Conservation (phyloP, 495 filamentous ascomycete species). For the Hypoxylon cercidicola region DNA sequence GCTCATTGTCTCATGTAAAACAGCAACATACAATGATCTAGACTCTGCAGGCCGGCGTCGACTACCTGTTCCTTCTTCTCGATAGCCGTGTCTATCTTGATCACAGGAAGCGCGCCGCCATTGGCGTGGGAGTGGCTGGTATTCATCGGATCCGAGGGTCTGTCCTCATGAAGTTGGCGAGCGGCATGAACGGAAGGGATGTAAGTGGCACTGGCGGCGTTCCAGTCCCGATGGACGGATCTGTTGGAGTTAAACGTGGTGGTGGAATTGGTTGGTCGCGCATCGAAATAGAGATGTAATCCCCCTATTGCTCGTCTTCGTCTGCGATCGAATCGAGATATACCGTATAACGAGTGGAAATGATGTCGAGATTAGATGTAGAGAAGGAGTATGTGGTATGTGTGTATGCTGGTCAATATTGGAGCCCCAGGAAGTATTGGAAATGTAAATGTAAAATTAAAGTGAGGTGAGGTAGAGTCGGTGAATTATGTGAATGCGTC, state of each 20-base stretch:
- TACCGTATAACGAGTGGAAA: no score
- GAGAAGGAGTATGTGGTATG: no score
- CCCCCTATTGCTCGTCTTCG: neutral
- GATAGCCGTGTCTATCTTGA: conserved; percentile 21
- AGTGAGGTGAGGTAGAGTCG: no score
- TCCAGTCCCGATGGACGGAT: conserved; percentile 19
- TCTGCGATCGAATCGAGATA: neutral
- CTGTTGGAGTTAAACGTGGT: conserved; percentile 27
- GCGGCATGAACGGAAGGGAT: conserved; percentile 31
- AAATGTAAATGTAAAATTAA: no score
- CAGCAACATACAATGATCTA: conserved; percentile 76
- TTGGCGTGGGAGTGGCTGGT: conserved; percentile 35
- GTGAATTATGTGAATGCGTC: no score
- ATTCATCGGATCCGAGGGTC: conserved; percentile 39
- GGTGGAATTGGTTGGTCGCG: conserved; percentile 14
- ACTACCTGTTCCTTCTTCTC: conserved; percentile 57
- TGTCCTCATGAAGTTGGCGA: conserved; percentile 21
- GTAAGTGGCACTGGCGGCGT: conserved; percentile 4
- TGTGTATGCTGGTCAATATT: no score
- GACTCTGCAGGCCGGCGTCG: conserved; percentile 77
- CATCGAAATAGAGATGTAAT: conserved; percentile 28
- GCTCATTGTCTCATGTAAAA: neutral
- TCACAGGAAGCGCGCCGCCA: conserved; percentile 22
- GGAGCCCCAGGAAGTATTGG: no score
- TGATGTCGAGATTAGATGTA: no score